Evolutionary conservation across 139 green algal species (phyloP).

Genomic region (Auxenochlorella protothecoides): DNA sequence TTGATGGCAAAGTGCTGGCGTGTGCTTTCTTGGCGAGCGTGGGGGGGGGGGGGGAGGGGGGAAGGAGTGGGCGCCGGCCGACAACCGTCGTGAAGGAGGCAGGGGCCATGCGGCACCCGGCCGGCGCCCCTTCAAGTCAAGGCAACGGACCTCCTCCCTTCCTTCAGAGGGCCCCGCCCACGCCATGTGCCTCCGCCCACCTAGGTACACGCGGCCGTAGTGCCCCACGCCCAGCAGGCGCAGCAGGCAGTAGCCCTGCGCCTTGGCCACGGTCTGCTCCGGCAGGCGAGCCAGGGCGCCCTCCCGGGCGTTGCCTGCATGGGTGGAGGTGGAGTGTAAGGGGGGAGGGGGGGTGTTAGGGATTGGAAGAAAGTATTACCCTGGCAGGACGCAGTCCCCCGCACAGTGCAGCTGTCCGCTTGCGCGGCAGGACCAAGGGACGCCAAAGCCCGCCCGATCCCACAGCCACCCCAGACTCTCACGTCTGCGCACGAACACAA

Average conservation of each 20-base stretch:
- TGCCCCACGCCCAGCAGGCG: conserved; percentile 9
- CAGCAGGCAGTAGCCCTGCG: conserved; percentile 5
- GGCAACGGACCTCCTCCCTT: not conserved
- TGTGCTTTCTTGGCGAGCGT: too few species aligned
- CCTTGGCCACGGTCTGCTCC: conserved; percentile 1
- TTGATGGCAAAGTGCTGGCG: conserved; percentile 14
- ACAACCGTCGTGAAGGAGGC: too few species aligned
- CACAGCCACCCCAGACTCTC: not conserved
- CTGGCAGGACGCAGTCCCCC: not conserved
- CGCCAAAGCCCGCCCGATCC: too few species aligned
- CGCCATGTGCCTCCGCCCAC: not conserved
- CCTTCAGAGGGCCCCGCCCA: not conserved
- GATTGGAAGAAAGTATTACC: not conserved
- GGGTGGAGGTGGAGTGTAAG: not conserved
- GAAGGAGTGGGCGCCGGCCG: not conserved
- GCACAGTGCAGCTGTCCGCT: not conserved
- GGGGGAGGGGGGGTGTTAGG: too few species aligned
- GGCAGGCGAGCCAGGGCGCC: not conserved
- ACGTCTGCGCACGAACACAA: too few species aligned
- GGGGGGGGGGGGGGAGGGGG: not conserved
- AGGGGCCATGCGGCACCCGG: not conserved
- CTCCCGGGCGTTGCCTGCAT: conserved; percentile 1
- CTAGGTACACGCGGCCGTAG: conserved; percentile 14
- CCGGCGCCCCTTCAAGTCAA: not conserved
- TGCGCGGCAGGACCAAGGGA: not conserved